Base-by-base conservation (phyloP, 2,329 filamentous ascomycete genomes). In the Diaporthe sp. region DNA sequence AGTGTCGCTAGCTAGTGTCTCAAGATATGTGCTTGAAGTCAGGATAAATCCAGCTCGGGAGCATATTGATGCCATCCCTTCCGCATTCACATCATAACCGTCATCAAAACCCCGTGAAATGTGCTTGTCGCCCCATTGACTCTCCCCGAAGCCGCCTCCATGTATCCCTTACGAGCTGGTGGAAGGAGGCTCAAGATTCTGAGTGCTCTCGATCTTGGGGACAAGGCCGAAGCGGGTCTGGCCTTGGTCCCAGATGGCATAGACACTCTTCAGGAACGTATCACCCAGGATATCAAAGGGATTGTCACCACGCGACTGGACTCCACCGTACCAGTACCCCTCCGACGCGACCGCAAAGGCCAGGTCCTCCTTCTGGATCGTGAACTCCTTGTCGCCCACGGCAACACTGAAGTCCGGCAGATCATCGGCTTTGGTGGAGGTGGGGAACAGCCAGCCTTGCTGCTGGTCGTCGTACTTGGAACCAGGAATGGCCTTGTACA, bases 381-480 rank as follows among this genome's bases (percentile, higher is more conserved):
- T 82, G 79, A 93, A 92, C 65, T 90, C 86, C 78, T 87, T 88
- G 76, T 88, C 87, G 9, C 93, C 93, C 63, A 95, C 88, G 6
- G 90, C 91, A 75, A 95, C 87, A 6, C 88, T 89, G 75, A 95
- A 86, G 1, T 86, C 85, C 0, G 93, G 93, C 1, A 94, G 85
- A 49, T 91, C 81, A 13, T 89, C 86, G 0, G 82, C 82, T 2
- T 87, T 84, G 10, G 88, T 88, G 42, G 81, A 84, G 15, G 85
- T 86, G 0, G 93, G 93, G 82, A 92, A 93, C 37, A 92, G 83
- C 80, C 90, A 95, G 51, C 92, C 93, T 81, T 93, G 91, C 73
- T 90, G 87, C 3, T 81, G 78, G 17, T 83, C 79, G 77, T 92
- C 88, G 80, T 92, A 92, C 61, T 82, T 86, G 13, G 91, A 86